Evolutionary conservation across 208 protist genomes (phyloP).

Genomic region (Leishmania martiniquensis): DNA sequence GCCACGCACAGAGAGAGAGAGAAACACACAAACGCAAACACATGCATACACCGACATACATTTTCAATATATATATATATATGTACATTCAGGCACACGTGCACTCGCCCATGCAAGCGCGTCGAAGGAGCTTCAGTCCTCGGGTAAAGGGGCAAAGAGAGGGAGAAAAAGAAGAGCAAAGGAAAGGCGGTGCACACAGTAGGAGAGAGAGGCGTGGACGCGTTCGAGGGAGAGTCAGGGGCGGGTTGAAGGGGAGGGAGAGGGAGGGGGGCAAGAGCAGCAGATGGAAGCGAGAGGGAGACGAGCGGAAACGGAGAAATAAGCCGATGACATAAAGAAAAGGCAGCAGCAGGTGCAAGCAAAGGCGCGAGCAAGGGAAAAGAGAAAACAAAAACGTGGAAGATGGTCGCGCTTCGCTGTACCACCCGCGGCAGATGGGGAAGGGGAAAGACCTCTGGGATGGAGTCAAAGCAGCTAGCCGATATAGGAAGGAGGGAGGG

Average conservation of each 20-base stretch:
- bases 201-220: no score
- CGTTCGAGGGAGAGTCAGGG: neutral
- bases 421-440: neutral
- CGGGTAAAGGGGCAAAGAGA: neutral
- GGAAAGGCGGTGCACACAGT: no score
- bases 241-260: neutral
- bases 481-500: no score
- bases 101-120: neutral
- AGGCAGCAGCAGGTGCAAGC: neutral
- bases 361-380: neutral
- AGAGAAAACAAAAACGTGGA: neutral
- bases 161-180: slow-evolving; percentile 8
- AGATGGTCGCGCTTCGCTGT: neutral
- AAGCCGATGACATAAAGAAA: neutral
- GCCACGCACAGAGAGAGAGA: neutral
- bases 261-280: slow-evolving; percentile 1
- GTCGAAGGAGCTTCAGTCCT: neutral
- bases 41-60: neutral
- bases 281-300: slow-evolving; percentile 24
- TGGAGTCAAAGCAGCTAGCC: neutral
- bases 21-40: neutral
- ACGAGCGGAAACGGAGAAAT: slow-evolving; percentile 15
- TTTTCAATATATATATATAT: neutral
- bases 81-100: neutral
- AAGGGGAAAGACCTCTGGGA: neutral